Base-by-base conservation (phyloP, 1,284 basidiomycete species). In the Rhodotorula glutinis region DNA sequence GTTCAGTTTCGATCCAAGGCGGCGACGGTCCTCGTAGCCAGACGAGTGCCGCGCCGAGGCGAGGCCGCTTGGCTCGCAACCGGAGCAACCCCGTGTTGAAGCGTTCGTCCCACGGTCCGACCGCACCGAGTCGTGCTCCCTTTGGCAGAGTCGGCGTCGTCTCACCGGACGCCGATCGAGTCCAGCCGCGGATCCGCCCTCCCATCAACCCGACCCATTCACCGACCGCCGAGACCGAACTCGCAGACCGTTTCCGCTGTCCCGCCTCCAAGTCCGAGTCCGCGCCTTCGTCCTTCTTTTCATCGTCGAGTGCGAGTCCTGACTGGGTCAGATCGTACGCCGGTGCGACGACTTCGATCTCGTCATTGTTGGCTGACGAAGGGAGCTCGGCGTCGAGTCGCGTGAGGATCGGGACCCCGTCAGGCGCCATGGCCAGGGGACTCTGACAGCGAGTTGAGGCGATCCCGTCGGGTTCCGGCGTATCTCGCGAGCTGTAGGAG, bases 21-120 rank as follows among this genome's bases (percentile, higher is more conserved):
- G 67, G 67, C n/a, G 67, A 69, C 33, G 67, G 67, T 0, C 67
- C 67, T 2, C 67, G 53, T 25, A 66, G 40, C 61, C 64, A 69
- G 54, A 63, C 10, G n/a, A 65, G 58, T 2, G 54, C 29, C 2
- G 4, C 9, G 17, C 60, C 67, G 5, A 62, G 3, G 3, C 63
- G 55, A 16, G 46, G 57, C 7, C 55, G 41, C 23, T n/a, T 19
- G 2, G 41, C 19, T 5, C n/a, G 14, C 27, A 66, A 1, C 10
- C 55, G 47, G 1, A 27, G 5, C 38, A 69, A 46, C 30, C 40
- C 19, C 9, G 43, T 17, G 55, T 66, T 33, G 51, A 69, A 63
- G 7, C 43, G 53, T 8, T 38, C 44, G 40, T 64, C 62, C 52
- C 44, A 62, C 3, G 41, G 62, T 1, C 59, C 56, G 47, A 62